These are phyloP conservation scores for Tolypocladium cylindrosporum DNA, from an alignment of 2,329 filamentous ascomycete genomes.

Conservation along the genomic window DNA sequence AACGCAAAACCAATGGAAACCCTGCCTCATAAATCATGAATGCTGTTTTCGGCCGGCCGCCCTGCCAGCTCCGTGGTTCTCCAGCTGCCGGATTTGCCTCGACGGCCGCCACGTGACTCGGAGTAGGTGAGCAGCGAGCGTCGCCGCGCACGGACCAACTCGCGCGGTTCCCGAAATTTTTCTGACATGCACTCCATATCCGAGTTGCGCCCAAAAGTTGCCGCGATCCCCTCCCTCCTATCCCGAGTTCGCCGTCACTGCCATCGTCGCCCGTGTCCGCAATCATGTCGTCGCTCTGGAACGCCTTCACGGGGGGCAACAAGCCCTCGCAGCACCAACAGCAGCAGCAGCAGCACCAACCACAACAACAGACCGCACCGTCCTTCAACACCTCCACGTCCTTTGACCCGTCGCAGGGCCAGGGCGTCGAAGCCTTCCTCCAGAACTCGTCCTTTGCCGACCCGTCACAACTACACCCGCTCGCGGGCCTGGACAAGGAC, in stretches of 20 bases:
- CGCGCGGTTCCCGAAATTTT: slow-evolving; percentile 19
- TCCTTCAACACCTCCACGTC: slow-evolving; percentile 34
- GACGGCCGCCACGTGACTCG: slow-evolving; percentile 3
- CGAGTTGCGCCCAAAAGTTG: neutral
- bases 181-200: slow-evolving; percentile 5
- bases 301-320: slow-evolving; percentile 51
- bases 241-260: slow-evolving; percentile 4
- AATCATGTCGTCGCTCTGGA: slow-evolving; percentile 50
- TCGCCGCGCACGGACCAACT: slow-evolving; percentile 13
- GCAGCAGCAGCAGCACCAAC: slow-evolving; percentile 20
- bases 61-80: neutral
- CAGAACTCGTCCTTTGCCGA: slow-evolving; percentile 69
- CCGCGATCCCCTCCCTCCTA: slow-evolving; percentile 3
- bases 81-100: neutral
- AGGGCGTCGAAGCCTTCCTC: slow-evolving; percentile 82
- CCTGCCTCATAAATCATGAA: too few species aligned
- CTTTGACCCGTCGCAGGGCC: slow-evolving; percentile 63
- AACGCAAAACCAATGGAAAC: neutral
- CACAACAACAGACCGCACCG: slow-evolving; percentile 13
- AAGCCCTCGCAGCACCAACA: slow-evolving; percentile 31
- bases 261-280: slow-evolving; percentile 5
- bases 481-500: slow-evolving; percentile 86
- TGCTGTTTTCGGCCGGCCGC: too few species aligned
- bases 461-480: slow-evolving; percentile 79
- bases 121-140: neutral